These are phyloP conservation scores for Apiotrichum porosum DNA, from an alignment of 1,284 basidiomycete species.

Conservation along the genomic window DNA sequence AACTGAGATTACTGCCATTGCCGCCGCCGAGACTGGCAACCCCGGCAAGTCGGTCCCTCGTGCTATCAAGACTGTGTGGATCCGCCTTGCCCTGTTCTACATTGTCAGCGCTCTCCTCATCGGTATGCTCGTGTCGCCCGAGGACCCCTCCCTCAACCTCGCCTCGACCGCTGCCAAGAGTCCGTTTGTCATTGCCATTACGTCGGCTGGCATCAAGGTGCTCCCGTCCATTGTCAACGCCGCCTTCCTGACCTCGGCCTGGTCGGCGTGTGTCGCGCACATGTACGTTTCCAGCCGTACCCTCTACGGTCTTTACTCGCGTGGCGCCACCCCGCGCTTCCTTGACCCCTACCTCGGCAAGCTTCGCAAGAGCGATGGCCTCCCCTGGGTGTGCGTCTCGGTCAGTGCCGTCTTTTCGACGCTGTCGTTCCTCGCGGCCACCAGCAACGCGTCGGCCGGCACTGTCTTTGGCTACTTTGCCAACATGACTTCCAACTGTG, in stretches of 20 bases:
- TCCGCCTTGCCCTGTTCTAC: constrained; percentile 62
- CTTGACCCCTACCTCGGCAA: constrained; percentile 10
- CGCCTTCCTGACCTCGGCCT: constrained; percentile 55
- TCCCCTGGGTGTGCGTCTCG: constrained; percentile 29
- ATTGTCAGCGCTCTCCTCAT: constrained; percentile 60
- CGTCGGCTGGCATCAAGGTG: constrained; percentile 65
- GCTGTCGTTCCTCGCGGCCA: constrained; percentile 36
- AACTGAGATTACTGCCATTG: constrained; percentile 48
- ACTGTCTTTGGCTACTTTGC: constrained; percentile 70
- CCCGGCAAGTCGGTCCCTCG: constrained; percentile 71
- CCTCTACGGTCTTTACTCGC: constrained; percentile 55
- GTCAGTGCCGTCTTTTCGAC: constrained; percentile 23
- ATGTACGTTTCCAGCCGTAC: constrained; percentile 56
- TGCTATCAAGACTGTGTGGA: constrained; percentile 68
- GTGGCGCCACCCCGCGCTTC: constrained; percentile 61
- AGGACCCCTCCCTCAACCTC: constrained; percentile 57
- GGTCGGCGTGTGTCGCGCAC: constrained; percentile 56
- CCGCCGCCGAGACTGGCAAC: constrained; percentile 51
- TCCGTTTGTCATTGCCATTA: constrained; percentile 69
- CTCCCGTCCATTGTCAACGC: constrained; percentile 66
- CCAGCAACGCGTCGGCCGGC: constrained; percentile 50
- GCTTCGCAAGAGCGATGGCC: constrained; percentile 45
- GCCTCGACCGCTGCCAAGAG: constrained; percentile 62
- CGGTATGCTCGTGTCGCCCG: constrained; percentile 69
- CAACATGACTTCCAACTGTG: constrained; percentile 57